phyloP scores from a whole-genome alignment of 192 early-diverging fungal genomes.

The Glomus cerebriforme region DNA sequence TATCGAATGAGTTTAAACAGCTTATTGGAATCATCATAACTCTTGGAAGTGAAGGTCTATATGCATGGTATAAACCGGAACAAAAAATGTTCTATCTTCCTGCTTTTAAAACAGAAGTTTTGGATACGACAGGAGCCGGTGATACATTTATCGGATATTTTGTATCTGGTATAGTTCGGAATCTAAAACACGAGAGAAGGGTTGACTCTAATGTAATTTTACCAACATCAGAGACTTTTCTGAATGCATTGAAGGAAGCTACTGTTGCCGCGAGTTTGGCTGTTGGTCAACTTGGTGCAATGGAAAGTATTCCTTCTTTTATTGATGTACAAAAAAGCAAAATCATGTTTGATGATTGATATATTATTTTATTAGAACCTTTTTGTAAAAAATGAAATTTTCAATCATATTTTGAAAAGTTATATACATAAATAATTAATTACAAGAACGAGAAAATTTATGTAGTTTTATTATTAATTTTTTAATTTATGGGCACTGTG shows the following conservation, averaged over 20 bases:
- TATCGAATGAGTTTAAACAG: conserved; percentile 42
- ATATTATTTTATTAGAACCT: too few relatives aligned
- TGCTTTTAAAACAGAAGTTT: conserved; percentile 48
- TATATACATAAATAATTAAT: too few relatives aligned
- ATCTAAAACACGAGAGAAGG: conserved; percentile 29
- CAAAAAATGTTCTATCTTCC: conserved; percentile 46
- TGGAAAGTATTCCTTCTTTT: conserved; percentile 63
- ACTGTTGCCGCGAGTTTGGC: conserved; percentile 66
- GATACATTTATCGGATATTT: conserved; percentile 74
- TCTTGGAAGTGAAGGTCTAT: conserved; percentile 65
- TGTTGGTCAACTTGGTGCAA: conserved; percentile 66
- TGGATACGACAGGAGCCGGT: conserved; percentile 64
- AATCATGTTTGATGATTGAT: not conserved
- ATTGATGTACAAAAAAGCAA: conserved; percentile 37
- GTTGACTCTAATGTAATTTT: not conserved
- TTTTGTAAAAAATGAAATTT: too few relatives aligned
- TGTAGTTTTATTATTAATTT: too few relatives aligned
- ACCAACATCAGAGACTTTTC: conserved; percentile 35
- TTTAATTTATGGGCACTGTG: too few relatives aligned
- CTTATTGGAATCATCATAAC: conserved; percentile 69
- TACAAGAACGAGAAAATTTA: too few relatives aligned
- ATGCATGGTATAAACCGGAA: conserved; percentile 47
- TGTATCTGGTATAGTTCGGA: conserved; percentile 54
- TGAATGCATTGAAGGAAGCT: conserved; percentile 58
- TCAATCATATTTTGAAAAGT: too few relatives aligned